Conservation (phyloP, 1,284 basidiomycete species). For the Tilletia setariae region DNA sequence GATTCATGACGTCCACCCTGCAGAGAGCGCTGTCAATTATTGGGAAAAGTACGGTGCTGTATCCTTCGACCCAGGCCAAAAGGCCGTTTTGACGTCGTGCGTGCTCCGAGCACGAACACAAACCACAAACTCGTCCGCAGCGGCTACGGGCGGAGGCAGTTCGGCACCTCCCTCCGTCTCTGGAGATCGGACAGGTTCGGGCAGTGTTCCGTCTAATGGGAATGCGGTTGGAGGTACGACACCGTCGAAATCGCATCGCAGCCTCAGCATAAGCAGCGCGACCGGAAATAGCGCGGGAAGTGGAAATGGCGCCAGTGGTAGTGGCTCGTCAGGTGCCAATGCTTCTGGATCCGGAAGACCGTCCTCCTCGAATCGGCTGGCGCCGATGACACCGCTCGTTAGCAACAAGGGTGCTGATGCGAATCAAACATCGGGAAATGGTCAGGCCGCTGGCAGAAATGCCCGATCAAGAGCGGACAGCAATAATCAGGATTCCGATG, state of each 20-base stretch:
- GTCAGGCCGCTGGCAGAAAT: neutral
- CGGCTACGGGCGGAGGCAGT: constrained; percentile 18
- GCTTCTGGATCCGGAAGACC: neutral
- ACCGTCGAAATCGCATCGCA: neutral
- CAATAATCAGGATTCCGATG: neutral
- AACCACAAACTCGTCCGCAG: neutral
- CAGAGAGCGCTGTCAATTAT: constrained; percentile 93
- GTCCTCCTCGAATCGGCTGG: neutral
- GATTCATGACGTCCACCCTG: constrained; percentile 41
- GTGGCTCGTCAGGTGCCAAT: constrained; percentile 3
- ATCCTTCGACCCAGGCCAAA: constrained; percentile 71
- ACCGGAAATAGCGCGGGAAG: neutral
- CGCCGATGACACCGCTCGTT: constrained; percentile 5
- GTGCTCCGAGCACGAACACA: constrained; percentile 60
- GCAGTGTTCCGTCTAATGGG: neutral
- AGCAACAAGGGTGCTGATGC: neutral
- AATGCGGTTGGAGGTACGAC: constrained; percentile 24
- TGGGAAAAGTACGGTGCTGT: constrained; percentile 66
- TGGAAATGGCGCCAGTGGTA: neutral
- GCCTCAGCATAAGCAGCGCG: neutral
- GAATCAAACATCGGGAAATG: neutral
- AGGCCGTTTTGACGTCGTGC: constrained; percentile 89
- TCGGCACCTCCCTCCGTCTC: too few relatives aligned
- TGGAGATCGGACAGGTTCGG: constrained; percentile 16
- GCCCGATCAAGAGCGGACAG: neutral